Evolutionary conservation across 2,329 filamentous ascomycete species (phyloP).

Genomic region (Ceratocystis alfenasii): DNA sequence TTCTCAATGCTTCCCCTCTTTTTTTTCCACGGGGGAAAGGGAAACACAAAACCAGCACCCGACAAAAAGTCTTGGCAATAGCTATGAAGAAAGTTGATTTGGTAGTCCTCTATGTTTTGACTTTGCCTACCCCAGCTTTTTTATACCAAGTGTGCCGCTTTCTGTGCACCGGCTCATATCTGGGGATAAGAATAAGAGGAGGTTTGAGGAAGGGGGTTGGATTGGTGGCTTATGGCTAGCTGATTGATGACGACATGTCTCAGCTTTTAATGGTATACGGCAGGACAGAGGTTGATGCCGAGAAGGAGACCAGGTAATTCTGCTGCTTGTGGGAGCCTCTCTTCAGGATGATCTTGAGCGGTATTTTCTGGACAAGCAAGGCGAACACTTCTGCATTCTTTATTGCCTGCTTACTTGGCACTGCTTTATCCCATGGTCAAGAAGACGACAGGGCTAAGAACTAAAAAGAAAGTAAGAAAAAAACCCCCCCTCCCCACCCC

Average conservation of each 20-base stretch:
- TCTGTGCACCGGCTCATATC: not conserved
- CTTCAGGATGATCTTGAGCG: not conserved
- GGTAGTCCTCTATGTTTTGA: not conserved
- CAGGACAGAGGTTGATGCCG: not conserved
- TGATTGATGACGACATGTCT: not conserved
- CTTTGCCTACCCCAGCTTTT: slow-evolving; percentile 8
- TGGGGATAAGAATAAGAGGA: not conserved
- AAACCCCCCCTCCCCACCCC: not conserved
- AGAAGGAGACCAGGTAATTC: not conserved
- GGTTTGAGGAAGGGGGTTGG: not conserved
- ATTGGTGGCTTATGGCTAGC: not conserved
- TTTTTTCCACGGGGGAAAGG: not conserved
- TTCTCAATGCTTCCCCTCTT: not conserved
- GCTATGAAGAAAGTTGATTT: not conserved
- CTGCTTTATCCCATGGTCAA: not conserved
- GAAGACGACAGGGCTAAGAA: not conserved
- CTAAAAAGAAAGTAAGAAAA: not conserved
- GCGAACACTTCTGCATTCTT: not conserved
- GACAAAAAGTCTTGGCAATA: slow-evolving; percentile 2
- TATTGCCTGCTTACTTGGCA: not conserved
- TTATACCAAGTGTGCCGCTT: not conserved
- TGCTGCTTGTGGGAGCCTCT: not conserved
- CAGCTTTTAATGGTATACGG: not conserved
- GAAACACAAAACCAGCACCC: not conserved
- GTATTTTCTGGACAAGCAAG: not conserved